Evolutionary conservation across 2,329 filamentous ascomycete species (phyloP).

Genomic region (Colletotrichum musicola): DNA sequence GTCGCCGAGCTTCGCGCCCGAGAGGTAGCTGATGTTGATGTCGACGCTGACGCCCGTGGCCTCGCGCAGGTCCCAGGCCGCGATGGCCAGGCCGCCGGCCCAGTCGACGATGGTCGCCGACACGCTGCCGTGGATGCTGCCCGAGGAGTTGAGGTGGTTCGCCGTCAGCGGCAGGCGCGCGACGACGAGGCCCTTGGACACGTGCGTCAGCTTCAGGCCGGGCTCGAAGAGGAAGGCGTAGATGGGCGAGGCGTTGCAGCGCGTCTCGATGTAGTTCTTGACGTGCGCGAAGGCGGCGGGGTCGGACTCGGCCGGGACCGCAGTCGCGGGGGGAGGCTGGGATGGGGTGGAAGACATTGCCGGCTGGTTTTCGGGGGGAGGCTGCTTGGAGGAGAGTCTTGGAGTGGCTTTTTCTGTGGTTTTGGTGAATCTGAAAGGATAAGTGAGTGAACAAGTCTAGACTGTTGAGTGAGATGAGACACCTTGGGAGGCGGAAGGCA

Average conservation of each 20-base stretch:
- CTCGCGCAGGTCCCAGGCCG: conserved; percentile 70
- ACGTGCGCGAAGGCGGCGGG: conserved; percentile 41
- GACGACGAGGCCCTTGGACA: conserved; percentile 40
- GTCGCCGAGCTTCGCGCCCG: conserved; percentile 73
- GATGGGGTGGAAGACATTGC: conserved; percentile 31
- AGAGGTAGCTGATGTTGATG: conserved; percentile 79
- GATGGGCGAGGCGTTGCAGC: conserved; percentile 42
- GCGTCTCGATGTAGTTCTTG: conserved; percentile 41
- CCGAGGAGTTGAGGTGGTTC: conserved; percentile 46
- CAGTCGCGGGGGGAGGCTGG: conserved; percentile 16
- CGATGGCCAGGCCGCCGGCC: conserved; percentile 79
- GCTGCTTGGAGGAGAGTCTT: background rate
- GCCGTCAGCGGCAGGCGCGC: conserved; percentile 40
- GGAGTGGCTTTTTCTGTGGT: too few species aligned
- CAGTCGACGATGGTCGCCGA: conserved; percentile 80
- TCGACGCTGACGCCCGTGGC: conserved; percentile 79
- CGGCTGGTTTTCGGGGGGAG: background rate
- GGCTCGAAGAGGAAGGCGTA: conserved; percentile 42
- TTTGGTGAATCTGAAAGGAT: background rate
- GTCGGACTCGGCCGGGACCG: conserved; percentile 34
- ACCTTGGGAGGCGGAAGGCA: background rate
- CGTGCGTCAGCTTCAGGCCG: conserved; percentile 40
- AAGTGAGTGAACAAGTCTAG: background rate
- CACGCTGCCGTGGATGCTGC: conserved; percentile 78
- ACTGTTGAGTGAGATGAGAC: conserved; percentile 31